Percentiles rank a stretch among this genome's conserved stretches.
These are phyloP conservation scores for Lachnellula willkommii DNA, from an alignment of 2,329 filamentous ascomycete genomes.

Conservation along the genomic window DNA sequence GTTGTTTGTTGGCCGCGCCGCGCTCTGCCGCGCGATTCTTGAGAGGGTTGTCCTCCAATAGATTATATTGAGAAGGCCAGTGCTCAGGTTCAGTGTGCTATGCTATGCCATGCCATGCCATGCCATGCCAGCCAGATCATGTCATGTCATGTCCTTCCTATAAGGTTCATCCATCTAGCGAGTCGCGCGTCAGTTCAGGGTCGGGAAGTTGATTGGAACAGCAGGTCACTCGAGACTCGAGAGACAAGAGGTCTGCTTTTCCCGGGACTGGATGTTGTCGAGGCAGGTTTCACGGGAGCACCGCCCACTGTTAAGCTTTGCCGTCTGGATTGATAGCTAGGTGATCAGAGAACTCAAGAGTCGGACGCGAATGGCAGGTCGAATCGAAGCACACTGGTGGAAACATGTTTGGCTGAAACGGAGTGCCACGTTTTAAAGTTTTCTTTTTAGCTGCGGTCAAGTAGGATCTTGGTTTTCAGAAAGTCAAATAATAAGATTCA, in stretches of 20 bases:
- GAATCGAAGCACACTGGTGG: not conserved
- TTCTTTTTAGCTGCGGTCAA: not conserved
- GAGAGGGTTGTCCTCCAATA: not conserved
- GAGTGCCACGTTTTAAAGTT: not conserved
- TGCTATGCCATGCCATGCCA: too few relatives aligned
- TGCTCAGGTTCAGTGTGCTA: not conserved
- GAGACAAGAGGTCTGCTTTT: not conserved
- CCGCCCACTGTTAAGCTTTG: not conserved
- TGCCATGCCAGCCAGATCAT: too few relatives aligned
- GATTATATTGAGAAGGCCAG: not conserved
- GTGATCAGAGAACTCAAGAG: not conserved
- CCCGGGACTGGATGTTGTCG: too few relatives aligned
- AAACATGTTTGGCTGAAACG: not conserved
- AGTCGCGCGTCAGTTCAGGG: not conserved
- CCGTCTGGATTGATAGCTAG: not conserved
- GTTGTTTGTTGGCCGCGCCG: not conserved
- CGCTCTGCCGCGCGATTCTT: not conserved
- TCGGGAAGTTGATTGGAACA: not conserved
- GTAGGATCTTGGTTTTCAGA: not conserved
- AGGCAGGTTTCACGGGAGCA: too few relatives aligned
- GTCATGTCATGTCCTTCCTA: not conserved
- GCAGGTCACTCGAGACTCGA: not conserved
- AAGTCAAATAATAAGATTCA: too few relatives aligned
- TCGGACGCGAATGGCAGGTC: not conserved
- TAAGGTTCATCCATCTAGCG: not conserved